Percentiles rank a stretch among this genome's conserved stretches.
phyloP scores from a whole-genome alignment of 441 rosid species.

The Aleurites moluccanus region DNA sequence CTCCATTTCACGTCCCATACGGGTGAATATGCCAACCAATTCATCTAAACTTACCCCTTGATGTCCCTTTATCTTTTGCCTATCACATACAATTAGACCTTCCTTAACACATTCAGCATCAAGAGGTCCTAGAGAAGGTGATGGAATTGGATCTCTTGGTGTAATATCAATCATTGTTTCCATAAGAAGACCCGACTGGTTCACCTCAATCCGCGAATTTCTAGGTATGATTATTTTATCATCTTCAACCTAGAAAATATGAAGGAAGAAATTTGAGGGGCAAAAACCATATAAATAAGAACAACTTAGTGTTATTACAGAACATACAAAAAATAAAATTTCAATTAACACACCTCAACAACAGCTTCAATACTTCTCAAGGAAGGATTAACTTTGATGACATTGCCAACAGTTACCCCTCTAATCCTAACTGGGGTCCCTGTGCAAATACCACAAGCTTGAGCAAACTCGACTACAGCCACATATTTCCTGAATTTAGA shows the following conservation, averaged over 20 bases:
- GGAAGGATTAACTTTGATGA: conserved; percentile 85
- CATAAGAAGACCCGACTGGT: conserved; percentile 97
- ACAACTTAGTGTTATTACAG: not conserved
- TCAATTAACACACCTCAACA: conserved; percentile 60
- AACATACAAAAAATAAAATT: not conserved
- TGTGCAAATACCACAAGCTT: conserved; percentile 82
- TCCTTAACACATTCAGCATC: conserved; percentile 71
- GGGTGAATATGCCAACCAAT: conserved; percentile 84
- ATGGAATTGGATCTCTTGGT: conserved; percentile 84
- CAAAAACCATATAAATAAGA: conserved; percentile 5
- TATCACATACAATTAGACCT: conserved; percentile 84
- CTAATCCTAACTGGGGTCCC: conserved; percentile 96
- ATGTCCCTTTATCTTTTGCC: conserved; percentile 77
- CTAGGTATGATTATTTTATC: conserved; percentile 84
- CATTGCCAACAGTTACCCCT: conserved; percentile 90
- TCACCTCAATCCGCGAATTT: conserved; percentile 86
- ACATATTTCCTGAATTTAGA: conserved; percentile 79
- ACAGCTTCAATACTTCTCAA: conserved; percentile 83
- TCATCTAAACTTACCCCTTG: conserved; percentile 96
- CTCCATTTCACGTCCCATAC: conserved; percentile 85
- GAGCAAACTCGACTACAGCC: conserved; percentile 76
- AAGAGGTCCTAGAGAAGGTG: conserved; percentile 77
- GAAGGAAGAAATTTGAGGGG: conserved; percentile 9
- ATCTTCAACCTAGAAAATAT: conserved; percentile 72
- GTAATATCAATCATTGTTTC: conserved; percentile 92